Evolutionary conservation across 2,329 filamentous ascomycete species (phyloP), one percentile per base, ranked within the genome.

Genomic region (Zalaria obscura): DNA sequence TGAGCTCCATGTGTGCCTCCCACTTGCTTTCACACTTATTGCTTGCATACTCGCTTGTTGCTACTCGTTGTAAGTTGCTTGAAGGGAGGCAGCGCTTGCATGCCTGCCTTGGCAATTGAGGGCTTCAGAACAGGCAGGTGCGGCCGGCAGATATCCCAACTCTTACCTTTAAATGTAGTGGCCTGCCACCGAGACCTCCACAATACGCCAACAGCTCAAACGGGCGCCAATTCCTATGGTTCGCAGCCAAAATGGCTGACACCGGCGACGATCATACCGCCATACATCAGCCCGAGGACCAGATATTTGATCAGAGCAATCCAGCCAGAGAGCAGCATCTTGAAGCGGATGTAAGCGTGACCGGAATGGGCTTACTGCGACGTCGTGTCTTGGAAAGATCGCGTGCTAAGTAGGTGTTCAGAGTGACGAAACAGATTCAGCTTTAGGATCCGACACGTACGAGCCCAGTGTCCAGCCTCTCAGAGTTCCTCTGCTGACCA

Each of bases 361-460:
- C 18, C 18, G 18, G 18, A 18, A 18, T 18, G 18, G 18, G 18
- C 18, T 2, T 18, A 18, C 18, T 18, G 18, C 18, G 18, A 18
- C 18, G 18, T 18, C 18, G 18, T 51, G 27, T 43, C 38, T 32
- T 3, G 7, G 7, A 3, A 32, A 7, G 7, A 32, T n/a, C 7
- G 29, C n/a, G 7, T n/a, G 29, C 29, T 32, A 32, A 32, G 7
- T 7, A 7, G 29, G 29, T 32, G 29, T 7, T 7, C 29, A 32
- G 29, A 32, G 7, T n/a, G 29, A 32, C 29, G 29, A 32, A 7
- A 7, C 29, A 7, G 58, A 61, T 46, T 60, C 57, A 41, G 57
- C 58, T 5, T 44, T 61, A 5, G 58, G 58, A 28, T 54, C 52
- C 43, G 58, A 61, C 45, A 52, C 52, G 55, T 58, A 40, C 38